Percentiles rank a stretch among this genome's conserved stretches.
Conservation (phyloP, 2,329 filamentous ascomycete genomes). For the Arthrinium puccinioides region DNA sequence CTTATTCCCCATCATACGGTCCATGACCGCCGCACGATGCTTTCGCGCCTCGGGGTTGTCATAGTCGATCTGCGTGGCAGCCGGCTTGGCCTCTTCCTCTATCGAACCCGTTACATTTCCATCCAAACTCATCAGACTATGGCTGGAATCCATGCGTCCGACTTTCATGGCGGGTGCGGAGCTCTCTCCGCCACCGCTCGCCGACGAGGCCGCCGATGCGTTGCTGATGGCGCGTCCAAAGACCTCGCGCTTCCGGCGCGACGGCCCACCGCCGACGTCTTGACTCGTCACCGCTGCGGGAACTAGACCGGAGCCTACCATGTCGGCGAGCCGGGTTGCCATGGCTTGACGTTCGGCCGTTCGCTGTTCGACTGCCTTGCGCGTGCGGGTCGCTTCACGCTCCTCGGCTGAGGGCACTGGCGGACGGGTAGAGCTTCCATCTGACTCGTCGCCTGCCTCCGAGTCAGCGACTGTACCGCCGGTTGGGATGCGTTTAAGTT, state of each 20-base stretch:
- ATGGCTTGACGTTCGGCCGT: conserved; percentile 9
- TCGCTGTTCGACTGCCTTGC: conserved; percentile 7
- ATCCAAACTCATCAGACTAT: conserved; percentile 11
- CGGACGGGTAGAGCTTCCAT: conserved; percentile 7
- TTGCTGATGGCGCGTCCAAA: conserved; percentile 54
- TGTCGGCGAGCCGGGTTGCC: conserved; percentile 18
- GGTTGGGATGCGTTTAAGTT: conserved; percentile 24
- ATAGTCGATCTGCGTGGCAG: conserved; percentile 47
- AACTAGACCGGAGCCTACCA: conserved; percentile 12
- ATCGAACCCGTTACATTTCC: too few species aligned
- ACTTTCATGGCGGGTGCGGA: conserved; percentile 5
- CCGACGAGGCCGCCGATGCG: conserved; percentile 40
- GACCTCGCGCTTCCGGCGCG: conserved; percentile 37
- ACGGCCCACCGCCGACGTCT: conserved; percentile 9
- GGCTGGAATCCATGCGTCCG: conserved; percentile 8
- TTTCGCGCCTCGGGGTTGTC: conserved; percentile 40
- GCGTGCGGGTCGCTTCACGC: conserved; percentile 11
- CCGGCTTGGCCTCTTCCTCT: conserved; percentile 28
- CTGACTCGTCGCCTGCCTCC: conserved; percentile 25
- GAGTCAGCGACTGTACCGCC: conserved; percentile 35
- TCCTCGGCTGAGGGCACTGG: conserved; percentile 3
- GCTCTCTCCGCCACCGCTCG: conserved; percentile 26
- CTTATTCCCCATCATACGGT: conserved; percentile 10
- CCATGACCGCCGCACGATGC: conserved; percentile 17
- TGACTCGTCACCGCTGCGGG: too few species aligned